A percentile compares a stretch with the other conserved stretches of the same genome.
These are phyloP conservation scores for Gastrolobium villosum DNA, from an alignment of 306 rosid species.

Conservation along the genomic window DNA sequence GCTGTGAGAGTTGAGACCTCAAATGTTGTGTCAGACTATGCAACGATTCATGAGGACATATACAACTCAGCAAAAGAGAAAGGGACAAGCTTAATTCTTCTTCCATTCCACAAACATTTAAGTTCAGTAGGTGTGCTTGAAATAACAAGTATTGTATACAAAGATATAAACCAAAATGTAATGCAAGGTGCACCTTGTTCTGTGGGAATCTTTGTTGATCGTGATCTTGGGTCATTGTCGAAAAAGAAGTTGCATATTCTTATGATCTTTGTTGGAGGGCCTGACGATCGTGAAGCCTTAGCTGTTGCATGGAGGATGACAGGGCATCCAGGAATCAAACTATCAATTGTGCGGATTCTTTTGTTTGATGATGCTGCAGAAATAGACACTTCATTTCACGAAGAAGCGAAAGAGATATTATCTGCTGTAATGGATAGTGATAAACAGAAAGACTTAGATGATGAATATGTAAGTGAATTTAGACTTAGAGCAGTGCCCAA, in stretches of 20 bases:
- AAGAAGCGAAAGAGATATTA: slow-evolving; percentile 30
- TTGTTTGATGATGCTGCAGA: slow-evolving; percentile 42
- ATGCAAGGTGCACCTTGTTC: slow-evolving; percentile 52
- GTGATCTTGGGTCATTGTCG: slow-evolving; percentile 25
- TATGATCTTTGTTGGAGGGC: slow-evolving; percentile 57
- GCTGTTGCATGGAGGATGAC: slow-evolving; percentile 69
- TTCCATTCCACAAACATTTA: slow-evolving; percentile 52
- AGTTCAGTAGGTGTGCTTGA: slow-evolving; percentile 37
- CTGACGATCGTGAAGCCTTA: slow-evolving; percentile 74
- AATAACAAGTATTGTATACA: slow-evolving; percentile 2
- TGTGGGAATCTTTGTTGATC: slow-evolving; percentile 53
- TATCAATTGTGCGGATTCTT: slow-evolving; percentile 58
- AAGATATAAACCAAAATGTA: slow-evolving; percentile 45
- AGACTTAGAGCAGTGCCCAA: slow-evolving; percentile 37
- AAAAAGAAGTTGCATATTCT: not conserved
- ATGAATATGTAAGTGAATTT: slow-evolving; percentile 54
- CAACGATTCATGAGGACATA: slow-evolving; percentile 56
- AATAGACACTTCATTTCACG: not conserved
- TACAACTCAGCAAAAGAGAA: slow-evolving; percentile 45
- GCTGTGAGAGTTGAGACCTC: slow-evolving; percentile 45
- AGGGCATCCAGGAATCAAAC: slow-evolving; percentile 40
- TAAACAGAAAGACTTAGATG: slow-evolving; percentile 53
- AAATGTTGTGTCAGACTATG: slow-evolving; percentile 45
- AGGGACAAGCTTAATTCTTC: slow-evolving; percentile 39
- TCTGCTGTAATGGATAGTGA: slow-evolving; percentile 22